Evolutionary conservation across 352 stramenopile genomes (phyloP), one percentile per base, ranked within the genome.

Genomic region (Chrysophaeum taylorii): DNA sequence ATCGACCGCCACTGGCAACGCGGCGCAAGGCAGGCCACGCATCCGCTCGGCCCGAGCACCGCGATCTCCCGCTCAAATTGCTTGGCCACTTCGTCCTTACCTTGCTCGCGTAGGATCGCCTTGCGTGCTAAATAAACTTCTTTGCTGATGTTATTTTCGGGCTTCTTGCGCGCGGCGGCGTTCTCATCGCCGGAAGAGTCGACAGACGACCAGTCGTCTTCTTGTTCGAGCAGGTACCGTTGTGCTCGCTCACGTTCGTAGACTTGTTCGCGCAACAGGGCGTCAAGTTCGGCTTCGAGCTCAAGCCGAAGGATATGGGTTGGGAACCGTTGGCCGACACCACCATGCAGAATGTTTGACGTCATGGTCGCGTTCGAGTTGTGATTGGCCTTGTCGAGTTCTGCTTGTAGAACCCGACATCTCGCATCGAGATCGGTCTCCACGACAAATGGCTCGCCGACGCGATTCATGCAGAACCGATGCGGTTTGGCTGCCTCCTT

Each of bases 301-400:
- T 97, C 90, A 7, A 89, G 69, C 0, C 88, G 78, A 4, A 97
- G 74, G 21, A 93, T 87, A 63, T 86, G 88, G 0, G 89, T 93
- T 0, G 87, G 85, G 69, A 95, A 96, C 7, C 86, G 84, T 79
- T 97, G 91, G 21, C 87, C 69, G 25, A 86, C 89, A 36, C 57
- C 57, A 62, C 83, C 88, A 73, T 97, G 90, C 0, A 97, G 77
- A 21, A 92, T 83, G 25, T 76, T 77, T 33, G 87, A 94, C 68
- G 95, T 87, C 81, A 96, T 95, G 50, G 85, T 92, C 57, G 89
- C 82, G 68, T 91, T 91, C 14, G 81, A 87, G 69, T 89, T 94
- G 0, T 80, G 80, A 31, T 91, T 86, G 25, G 88, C 90, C 33
- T 88, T 81, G 66, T 96, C 88, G 14, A 96, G 84, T 63, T 96